These are phyloP conservation scores for Globisporangium lucens DNA, from an alignment of 352 stramenopile genomes.

Conservation along the genomic window DNA sequence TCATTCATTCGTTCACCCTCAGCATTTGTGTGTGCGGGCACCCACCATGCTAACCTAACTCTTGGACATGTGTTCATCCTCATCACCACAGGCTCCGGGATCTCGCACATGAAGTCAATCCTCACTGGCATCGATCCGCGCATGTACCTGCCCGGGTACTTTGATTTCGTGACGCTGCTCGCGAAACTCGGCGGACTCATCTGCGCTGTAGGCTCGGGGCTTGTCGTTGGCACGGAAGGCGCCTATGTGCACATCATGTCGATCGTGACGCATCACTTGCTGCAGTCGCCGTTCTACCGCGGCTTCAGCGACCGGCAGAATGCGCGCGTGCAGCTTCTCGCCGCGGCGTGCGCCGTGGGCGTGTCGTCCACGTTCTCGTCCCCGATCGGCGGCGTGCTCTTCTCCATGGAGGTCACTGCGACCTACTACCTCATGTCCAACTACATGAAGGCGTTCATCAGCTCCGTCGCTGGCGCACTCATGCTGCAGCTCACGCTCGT, in stretches of 20 bases:
- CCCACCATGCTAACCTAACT: not conserved
- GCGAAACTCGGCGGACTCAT: constrained; percentile 92
- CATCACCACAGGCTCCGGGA: constrained; percentile 42
- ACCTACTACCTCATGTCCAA: constrained; percentile 90
- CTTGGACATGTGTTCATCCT: not conserved
- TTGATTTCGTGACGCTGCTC: constrained; percentile 79
- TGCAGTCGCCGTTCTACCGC: constrained; percentile 71
- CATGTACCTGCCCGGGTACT: constrained; percentile 82
- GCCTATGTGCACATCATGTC: constrained; percentile 98
- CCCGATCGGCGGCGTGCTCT: constrained; percentile 92
- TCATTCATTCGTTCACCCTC: not conserved
- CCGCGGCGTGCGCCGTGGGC: constrained; percentile 89
- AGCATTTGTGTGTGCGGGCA: not conserved
- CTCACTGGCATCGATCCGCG: constrained; percentile 79
- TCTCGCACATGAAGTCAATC: constrained; percentile 89
- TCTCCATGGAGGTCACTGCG: constrained; percentile 92
- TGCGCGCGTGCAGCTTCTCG: constrained; percentile 84
- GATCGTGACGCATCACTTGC: constrained; percentile 90
- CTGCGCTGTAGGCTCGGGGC: constrained; percentile 90
- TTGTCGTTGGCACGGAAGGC: constrained; percentile 97
- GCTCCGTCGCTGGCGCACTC: constrained; percentile 65
- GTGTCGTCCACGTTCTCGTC: constrained; percentile 93
- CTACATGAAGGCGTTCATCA: constrained; percentile 90
- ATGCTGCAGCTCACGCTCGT: constrained; percentile 76
- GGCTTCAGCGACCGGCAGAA: constrained; percentile 77